phyloP scores from a whole-genome alignment of 371 early-diverging fungal species.

The Syncephalis fuscata region DNA sequence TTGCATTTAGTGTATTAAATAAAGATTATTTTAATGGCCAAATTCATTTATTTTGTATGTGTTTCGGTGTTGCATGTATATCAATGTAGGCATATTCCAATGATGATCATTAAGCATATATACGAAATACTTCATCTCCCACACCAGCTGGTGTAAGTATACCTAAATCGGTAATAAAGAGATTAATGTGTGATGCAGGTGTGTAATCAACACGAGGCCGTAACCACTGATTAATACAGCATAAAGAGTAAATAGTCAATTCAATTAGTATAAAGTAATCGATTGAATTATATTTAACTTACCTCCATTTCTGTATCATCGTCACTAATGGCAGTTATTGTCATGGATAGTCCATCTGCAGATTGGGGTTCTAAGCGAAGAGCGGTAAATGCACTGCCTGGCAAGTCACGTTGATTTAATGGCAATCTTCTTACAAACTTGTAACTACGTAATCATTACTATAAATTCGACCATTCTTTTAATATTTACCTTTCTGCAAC shows the following conservation, averaged over 20 bases:
- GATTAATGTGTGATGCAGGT: conserved; percentile 79
- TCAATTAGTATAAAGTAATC: conserved; percentile 9
- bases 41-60: too few relatives aligned
- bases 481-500: conserved; percentile 70
- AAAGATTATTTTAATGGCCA: too few relatives aligned
- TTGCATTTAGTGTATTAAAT: too few relatives aligned
- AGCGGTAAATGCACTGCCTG: conserved; percentile 43
- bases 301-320: conserved; percentile 2
- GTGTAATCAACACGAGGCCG: conserved; percentile 84
- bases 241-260: too few relatives aligned
- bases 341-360: background rate
- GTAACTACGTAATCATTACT: conserved; percentile 37
- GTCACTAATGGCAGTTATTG: background rate
- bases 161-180: conserved; percentile 84
- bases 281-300: background rate
- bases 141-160: conserved; percentile 90
- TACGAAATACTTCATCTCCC: conserved; percentile 62
- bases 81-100: conserved; percentile 18
- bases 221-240: conserved; percentile 8
- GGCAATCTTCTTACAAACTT: conserved; percentile 90
- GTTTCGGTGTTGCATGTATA: too few relatives aligned
- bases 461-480: background rate
- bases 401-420: conserved; percentile 72
- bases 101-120: conserved; percentile 33
- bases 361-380: conserved; percentile 37